These are phyloP conservation scores for Colletotrichum paranaense DNA, from an alignment of 2,329 filamentous ascomycete genomes.

Conservation along the genomic window DNA sequence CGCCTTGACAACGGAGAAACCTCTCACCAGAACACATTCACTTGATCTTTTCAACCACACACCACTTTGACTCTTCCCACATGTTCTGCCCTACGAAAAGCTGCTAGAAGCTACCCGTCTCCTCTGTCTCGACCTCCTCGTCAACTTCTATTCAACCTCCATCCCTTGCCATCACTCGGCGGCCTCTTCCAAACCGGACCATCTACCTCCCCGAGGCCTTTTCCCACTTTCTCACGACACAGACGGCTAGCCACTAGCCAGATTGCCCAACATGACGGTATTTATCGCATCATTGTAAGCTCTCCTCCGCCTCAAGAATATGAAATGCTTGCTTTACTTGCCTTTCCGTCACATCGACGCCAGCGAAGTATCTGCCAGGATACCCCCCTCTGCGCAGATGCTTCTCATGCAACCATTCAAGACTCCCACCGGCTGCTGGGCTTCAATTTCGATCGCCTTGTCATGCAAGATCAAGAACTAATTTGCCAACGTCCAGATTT, in stretches of 20 bases:
- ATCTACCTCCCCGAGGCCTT: neutral
- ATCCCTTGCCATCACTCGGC: neutral
- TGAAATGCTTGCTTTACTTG: constrained; percentile 2
- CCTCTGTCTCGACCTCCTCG: neutral
- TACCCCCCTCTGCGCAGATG: constrained; percentile 3
- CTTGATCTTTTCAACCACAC: neutral
- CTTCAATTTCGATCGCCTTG: neutral
- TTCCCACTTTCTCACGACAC: neutral
- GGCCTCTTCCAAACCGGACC: neutral
- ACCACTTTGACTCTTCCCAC: constrained; percentile 5
- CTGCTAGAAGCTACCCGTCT: constrained; percentile 13
- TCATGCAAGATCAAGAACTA: neutral
- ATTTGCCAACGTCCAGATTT: constrained; percentile 67
- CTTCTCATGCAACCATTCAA: neutral
- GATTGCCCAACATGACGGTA: constrained; percentile 57
- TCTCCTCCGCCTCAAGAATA: neutral
- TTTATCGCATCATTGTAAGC: constrained; percentile 63
- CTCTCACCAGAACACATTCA: constrained; percentile 1
- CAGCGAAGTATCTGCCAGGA: neutral
- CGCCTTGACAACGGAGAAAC: constrained; percentile 19
- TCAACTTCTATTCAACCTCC: neutral
- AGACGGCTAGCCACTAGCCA: constrained; percentile 3
- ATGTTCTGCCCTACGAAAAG: constrained; percentile 21
- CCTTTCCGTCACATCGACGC: neutral
- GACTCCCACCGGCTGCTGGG: neutral